These are phyloP conservation scores for Stygiomarasmius scandens DNA, from an alignment of 1,284 basidiomycete genomes.

Conservation along the genomic window DNA sequence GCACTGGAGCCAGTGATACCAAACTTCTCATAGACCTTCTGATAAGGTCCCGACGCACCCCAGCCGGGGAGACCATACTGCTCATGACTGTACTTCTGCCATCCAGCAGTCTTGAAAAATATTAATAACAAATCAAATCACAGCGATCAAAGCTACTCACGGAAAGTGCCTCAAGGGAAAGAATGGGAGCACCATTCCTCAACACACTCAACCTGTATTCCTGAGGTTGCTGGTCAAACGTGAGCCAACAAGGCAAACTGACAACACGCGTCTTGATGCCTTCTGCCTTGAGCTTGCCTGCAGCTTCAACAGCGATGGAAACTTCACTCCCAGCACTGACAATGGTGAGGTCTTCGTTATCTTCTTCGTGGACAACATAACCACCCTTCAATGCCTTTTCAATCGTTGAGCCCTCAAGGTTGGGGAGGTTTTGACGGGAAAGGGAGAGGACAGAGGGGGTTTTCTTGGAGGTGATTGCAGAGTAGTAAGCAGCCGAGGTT, in stretches of 20 bases:
- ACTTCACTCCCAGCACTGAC: constrained; percentile 92
- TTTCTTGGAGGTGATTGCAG: constrained; percentile 71
- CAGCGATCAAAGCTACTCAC: constrained; percentile 35
- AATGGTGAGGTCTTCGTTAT: constrained; percentile 81
- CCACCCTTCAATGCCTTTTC: constrained; percentile 86
- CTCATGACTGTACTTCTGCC: constrained; percentile 89
- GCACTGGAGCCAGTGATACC: constrained; percentile 80
- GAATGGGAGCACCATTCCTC: constrained; percentile 85
- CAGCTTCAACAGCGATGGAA: constrained; percentile 83
- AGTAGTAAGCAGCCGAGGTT: constrained; percentile 87
- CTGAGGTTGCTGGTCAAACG: constrained; percentile 84
- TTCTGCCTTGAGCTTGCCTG: constrained; percentile 71
- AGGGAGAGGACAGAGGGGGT: constrained; percentile 90
- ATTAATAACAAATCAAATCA: constrained; percentile 11
- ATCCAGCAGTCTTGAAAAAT: constrained; percentile 67
- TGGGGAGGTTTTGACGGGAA: constrained; percentile 91
- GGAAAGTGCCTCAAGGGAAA: constrained; percentile 87
- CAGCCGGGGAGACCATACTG: constrained; percentile 80
- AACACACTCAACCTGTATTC: constrained; percentile 86
- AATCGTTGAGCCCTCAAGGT: constrained; percentile 86
- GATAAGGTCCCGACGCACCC: constrained; percentile 91
- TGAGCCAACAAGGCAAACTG: constrained; percentile 87
- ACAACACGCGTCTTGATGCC: constrained; percentile 85
- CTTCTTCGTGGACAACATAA: constrained; percentile 85
- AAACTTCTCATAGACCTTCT: constrained; percentile 89